Conservation (phyloP, 768 basidiomycete genomes). For the Suillus brevipes region DNA sequence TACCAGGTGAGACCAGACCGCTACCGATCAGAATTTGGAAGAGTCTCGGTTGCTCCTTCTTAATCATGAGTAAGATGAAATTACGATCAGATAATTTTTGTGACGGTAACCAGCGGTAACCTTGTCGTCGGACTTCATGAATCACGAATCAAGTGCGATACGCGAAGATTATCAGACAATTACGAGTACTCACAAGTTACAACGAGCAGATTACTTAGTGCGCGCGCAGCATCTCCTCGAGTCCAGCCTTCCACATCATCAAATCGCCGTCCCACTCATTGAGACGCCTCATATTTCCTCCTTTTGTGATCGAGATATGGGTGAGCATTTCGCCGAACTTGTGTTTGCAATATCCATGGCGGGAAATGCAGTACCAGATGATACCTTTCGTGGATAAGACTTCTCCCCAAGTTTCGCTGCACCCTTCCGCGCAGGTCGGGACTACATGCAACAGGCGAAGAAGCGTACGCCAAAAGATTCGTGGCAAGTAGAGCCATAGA, state of each 20-base stretch:
- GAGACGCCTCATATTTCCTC: slow-evolving; percentile 47
- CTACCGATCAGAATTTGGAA: not conserved
- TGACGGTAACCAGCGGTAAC: too few species aligned
- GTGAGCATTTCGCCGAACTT: slow-evolving; percentile 20
- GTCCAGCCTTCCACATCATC: slow-evolving; percentile 36
- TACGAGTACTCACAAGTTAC: too few species aligned
- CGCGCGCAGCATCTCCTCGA: slow-evolving; percentile 15
- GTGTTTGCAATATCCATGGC: slow-evolving; percentile 33
- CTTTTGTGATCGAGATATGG: slow-evolving; percentile 24
- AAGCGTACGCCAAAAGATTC: slow-evolving; percentile 55
- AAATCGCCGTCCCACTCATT: slow-evolving; percentile 52
- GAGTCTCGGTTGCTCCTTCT: not conserved
- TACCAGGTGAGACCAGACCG: too few species aligned
- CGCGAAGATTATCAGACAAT: too few species aligned
- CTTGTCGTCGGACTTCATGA: not conserved
- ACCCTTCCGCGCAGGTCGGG: slow-evolving; percentile 49
- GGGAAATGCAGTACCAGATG: slow-evolving; percentile 49
- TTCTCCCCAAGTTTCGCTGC: slow-evolving; percentile 40
- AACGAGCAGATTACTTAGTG: not conserved
- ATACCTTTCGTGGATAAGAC: slow-evolving; percentile 50
- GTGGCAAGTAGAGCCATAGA: slow-evolving; percentile 58
- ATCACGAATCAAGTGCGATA: not conserved
- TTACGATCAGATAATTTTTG: not conserved
- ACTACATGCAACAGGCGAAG: slow-evolving; percentile 39
- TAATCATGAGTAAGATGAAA: not conserved